phyloP scores from a whole-genome alignment of 2,329 filamentous ascomycete genomes.

The Trichoderma hamatum region DNA sequence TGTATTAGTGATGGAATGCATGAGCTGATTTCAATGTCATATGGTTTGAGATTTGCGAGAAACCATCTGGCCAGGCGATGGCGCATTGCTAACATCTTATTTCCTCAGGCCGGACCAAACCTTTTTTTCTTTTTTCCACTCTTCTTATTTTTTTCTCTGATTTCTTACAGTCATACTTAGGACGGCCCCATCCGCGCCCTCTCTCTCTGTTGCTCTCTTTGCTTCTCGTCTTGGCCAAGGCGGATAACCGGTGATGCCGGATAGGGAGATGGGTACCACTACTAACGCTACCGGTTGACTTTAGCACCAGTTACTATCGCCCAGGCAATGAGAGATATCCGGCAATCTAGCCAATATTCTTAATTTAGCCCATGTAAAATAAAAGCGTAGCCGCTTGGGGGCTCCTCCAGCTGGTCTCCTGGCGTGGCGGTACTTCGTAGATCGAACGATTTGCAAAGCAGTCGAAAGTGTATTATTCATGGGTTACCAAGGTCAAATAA shows the following conservation, averaged over 20 bases:
- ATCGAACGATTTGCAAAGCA: not conserved
- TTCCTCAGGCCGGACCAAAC: constrained; percentile 1
- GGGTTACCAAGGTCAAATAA: not conserved
- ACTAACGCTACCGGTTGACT: not conserved
- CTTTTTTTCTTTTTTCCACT: not conserved
- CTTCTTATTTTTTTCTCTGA: not conserved
- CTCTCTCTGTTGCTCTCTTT: not conserved
- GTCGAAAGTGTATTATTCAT: not conserved
- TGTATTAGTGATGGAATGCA: constrained; percentile 2
- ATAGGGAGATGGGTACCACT: constrained; percentile 12
- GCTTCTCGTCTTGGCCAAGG: not conserved
- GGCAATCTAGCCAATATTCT: not conserved
- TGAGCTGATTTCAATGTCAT: constrained; percentile 25
- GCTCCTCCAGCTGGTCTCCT: not conserved
- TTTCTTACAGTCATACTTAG: not conserved
- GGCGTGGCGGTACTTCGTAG: not conserved
- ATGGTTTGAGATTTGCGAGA: constrained; percentile 7
- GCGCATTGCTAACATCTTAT: constrained; percentile 10
- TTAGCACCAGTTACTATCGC: constrained; percentile 1
- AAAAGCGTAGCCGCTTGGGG: not conserved
- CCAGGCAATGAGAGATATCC: constrained; percentile 1
- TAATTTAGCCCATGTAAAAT: not conserved
- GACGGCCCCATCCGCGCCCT: constrained; percentile 4
- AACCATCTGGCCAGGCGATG: not conserved
- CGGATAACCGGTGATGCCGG: constrained; percentile 21